phyloP scores from a whole-genome alignment of 305 asterid genomes.

The Salvia sclarea region DNA sequence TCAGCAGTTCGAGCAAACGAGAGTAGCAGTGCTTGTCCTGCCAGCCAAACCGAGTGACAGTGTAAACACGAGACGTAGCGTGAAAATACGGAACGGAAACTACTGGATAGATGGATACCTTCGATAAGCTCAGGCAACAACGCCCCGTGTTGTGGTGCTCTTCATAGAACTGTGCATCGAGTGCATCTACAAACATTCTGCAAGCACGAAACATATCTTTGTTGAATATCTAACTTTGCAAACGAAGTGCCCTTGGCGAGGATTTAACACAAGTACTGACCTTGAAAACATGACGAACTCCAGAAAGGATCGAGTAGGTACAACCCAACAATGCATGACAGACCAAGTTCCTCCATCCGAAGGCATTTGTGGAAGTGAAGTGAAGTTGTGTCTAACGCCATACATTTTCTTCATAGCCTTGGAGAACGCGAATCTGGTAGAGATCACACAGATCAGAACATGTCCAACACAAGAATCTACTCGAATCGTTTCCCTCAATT shows the following conservation, averaged over 20 bases:
- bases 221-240: not conserved
- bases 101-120: slow-evolving; percentile 42
- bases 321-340: slow-evolving; percentile 83
- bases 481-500: no score
- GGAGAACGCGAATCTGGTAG: slow-evolving; percentile 64
- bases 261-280: slow-evolving; percentile 39
- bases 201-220: slow-evolving; percentile 6
- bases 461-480: no score
- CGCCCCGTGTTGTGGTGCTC: slow-evolving; percentile 66
- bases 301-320: slow-evolving; percentile 85
- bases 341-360: slow-evolving; percentile 80
- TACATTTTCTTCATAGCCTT: slow-evolving; percentile 80
- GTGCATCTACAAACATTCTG: slow-evolving; percentile 92
- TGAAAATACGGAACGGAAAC: not conserved
- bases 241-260: not conserved
- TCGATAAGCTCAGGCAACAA: slow-evolving; percentile 68
- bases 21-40: slow-evolving; percentile 97
- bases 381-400: slow-evolving; percentile 58
- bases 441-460: slow-evolving; percentile 14
- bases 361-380: slow-evolving; percentile 84
- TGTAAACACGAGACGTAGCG: not conserved
- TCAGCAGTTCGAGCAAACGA: slow-evolving; percentile 74
- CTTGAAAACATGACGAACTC: slow-evolving; percentile 98
- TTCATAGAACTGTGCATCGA: slow-evolving; percentile 66
- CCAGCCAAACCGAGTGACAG: not conserved